Percentiles rank a stretch among this genome's conserved stretches.
Evolutionary conservation across 352 stramenopile genomes (phyloP).

Genomic region (Globisporangium rhizosaccharum): DNA sequence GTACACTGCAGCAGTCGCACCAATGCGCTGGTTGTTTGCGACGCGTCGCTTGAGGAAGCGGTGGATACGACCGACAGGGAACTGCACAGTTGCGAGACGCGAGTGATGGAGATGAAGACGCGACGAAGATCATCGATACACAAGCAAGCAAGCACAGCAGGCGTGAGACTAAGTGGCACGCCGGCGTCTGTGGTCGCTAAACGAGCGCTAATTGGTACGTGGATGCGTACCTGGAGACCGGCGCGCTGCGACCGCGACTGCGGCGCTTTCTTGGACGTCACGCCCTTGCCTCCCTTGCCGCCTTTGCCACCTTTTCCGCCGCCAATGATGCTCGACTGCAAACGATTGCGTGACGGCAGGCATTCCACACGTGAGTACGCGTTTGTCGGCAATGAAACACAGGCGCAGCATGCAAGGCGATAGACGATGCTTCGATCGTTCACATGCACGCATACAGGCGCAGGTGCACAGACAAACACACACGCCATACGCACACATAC

Average conservation of each 20-base stretch:
- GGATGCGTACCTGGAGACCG: constrained; percentile 89
- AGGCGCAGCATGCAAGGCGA: too few species aligned
- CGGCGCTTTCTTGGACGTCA: constrained; percentile 98
- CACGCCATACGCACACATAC: too few species aligned
- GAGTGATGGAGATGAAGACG: constrained; percentile 2
- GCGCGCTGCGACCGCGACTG: constrained; percentile 97
- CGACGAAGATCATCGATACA: neutral
- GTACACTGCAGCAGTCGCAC: constrained; percentile 99
- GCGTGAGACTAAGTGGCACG: neutral
- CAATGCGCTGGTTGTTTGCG: constrained; percentile 97
- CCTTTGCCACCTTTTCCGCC: constrained; percentile 96
- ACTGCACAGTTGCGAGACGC: constrained; percentile 48
- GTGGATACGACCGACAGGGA: constrained; percentile 99
- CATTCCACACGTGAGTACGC: too few species aligned
- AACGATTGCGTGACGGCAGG: too few species aligned
- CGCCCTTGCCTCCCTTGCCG: constrained; percentile 99
- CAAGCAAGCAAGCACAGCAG: neutral
- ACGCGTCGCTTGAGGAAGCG: constrained; percentile 99
- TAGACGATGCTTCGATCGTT: too few species aligned
- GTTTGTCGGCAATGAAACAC: too few species aligned
- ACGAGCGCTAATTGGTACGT: neutral
- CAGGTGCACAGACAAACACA: too few species aligned
- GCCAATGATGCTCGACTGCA: constrained; percentile 80
- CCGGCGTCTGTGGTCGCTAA: neutral
- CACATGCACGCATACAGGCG: too few species aligned